Evolutionary conservation across 225 moss, liverwort and hornwort genomes (phyloP), one percentile per base, ranked within the genome.

Genomic region (Bryoerythrophyllum caledonicum): DNA sequence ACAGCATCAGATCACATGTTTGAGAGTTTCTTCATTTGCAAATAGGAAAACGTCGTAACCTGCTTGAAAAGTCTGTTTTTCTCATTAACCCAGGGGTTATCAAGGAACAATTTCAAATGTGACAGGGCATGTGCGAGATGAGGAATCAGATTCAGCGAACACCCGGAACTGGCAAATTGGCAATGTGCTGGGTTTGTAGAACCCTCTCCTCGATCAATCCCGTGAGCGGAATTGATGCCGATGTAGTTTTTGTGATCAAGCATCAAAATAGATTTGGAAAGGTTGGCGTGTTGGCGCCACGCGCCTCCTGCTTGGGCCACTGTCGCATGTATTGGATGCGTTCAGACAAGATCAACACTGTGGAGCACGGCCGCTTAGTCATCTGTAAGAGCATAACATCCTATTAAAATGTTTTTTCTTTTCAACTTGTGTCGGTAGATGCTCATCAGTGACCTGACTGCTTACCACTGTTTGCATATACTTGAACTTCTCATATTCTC

Each of bases 301-400:
- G 41, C 52, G 15, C 49, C 26, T 46, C 19, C 25, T 23, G 40
- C 21, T 56, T 38, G 40, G 41, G 71, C 38, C 71, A 53, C 30
- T 34, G 60, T 72, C 43, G 25, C n/a, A 72, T 72, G 37, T 59
- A 34, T 44, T 9, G 7, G 72, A 21, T n/a, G 9, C 21, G 41
- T 72, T 67, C 37, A 67, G 76, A 72, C 61, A 41, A 54, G 53
- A 66, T 65, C 58, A 70, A 9, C 23, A 11, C 40, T 38, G 58
- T 38, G 35, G 34, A 25, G 26, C 23, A 20, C 3, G 44, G 37
- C 38, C 51, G 64, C 70, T 17, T 19, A 21, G 23, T 16, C 34
- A 10, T 25, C 34, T 32, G 59, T 35, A 7, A 37, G 70, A 64
- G 28, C 58, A 58, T 9, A 58, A 6, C 7, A 58, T 49, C 35